Evolutionary conservation across 805 yeast species (phyloP), one percentile per base, ranked within the genome.

Genomic region (Metschnikowia continentalis): DNA sequence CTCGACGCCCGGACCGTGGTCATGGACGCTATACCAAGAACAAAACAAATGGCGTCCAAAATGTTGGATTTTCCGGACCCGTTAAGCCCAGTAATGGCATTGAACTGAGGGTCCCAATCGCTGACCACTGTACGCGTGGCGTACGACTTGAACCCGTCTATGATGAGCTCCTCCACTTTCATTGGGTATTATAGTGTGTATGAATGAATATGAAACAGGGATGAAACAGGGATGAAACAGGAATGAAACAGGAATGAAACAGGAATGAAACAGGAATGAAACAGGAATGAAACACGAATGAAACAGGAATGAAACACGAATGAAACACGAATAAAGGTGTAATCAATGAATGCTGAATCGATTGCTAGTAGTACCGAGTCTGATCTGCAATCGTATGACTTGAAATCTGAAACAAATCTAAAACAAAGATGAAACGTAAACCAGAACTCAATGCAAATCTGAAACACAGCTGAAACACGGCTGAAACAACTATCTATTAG

Each of bases 21-120:
- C 94, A 92, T 90, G 11, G 96, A 83, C 1, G 96, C 85, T 53
- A 94, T 91, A 49, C 99, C 99, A 33, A 94, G 76, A n/a, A 95
- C 99, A 69, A 94, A 94, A 70, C 99, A 94, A 51, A 94, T 92
- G 50, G 99, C 96, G 69, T 94, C 99, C 41, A 94, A 75, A 52
- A 94, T 91, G 66, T 94, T 94, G 20, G 98, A 92, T 64, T 94
- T 94, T 5, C 99, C 99, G 0, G 97, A 90, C 8, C 99, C 99
- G 66, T 94, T 94, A 46, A 94, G 77, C 6, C 99, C 99, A 0
- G 99, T 95, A 65, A 94, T 92, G 61, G 98, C 97, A 70, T 95
- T 94, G 71, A 94, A 95, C 69, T 88, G 96, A 1, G 88, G 80
- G 68, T 94, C 99, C 99, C 99, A 95, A 26, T 84, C 88, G 1